Percentiles rank a stretch among this genome's conserved stretches.
These are phyloP conservation scores for Nitzschia sp. DNA, from an alignment of 108 stramenopile species.

Conservation along the genomic window DNA sequence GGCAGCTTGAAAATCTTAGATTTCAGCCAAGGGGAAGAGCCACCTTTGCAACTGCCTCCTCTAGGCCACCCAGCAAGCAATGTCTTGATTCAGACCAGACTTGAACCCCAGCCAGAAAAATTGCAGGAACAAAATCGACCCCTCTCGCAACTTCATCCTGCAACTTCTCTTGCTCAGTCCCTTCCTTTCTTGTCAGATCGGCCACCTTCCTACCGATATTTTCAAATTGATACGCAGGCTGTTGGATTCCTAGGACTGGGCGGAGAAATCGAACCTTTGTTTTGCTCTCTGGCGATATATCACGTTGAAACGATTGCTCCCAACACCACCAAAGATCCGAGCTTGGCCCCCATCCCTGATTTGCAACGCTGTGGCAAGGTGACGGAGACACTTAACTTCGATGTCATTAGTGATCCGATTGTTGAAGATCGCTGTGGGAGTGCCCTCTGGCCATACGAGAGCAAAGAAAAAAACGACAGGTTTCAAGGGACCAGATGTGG, in stretches of 20 bases:
- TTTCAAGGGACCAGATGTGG: constrained; percentile 74
- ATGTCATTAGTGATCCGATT: constrained; percentile 69
- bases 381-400: constrained; percentile 80
- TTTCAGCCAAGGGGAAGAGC: background rate
- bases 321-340: constrained; percentile 21
- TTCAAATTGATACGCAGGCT: constrained; percentile 87
- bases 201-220: constrained; percentile 69
- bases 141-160: constrained; percentile 67
- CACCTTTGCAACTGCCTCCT: constrained; percentile 42
- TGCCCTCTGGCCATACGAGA: constrained; percentile 68
- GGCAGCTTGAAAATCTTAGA: background rate
- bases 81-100: constrained; percentile 53
- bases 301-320: constrained; percentile 72
- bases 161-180: constrained; percentile 63
- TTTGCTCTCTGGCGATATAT: constrained; percentile 82
- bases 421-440: constrained; percentile 60
- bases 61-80: constrained; percentile 49
- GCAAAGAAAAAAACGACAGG: constrained; percentile 13
- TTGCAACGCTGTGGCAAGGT: constrained; percentile 70
- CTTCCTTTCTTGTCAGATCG: constrained; percentile 87
- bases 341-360: constrained; percentile 53
- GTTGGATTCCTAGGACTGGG: constrained; percentile 84
- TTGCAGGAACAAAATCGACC: constrained; percentile 72
- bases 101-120: constrained; percentile 60
- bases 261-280: constrained; percentile 86